These are phyloP conservation scores for Sporothrix pseudoabietina DNA, from an alignment of 2,329 filamentous ascomycete genomes.

Conservation along the genomic window DNA sequence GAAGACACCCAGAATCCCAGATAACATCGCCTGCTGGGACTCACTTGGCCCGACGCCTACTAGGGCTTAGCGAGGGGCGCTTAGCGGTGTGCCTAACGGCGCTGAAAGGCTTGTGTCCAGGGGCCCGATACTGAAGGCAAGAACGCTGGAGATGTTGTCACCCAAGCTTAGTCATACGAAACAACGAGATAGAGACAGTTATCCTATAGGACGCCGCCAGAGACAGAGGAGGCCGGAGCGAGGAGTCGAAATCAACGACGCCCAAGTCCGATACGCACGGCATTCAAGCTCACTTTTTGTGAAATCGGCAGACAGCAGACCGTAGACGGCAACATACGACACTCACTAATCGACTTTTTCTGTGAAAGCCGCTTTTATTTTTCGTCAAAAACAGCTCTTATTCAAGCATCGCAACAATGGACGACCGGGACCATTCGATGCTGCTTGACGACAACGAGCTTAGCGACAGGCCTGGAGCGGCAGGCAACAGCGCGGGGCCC, in stretches of 20 bases:
- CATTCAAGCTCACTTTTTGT: background rate
- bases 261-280: background rate
- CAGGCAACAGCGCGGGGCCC: background rate
- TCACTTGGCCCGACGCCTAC: background rate
- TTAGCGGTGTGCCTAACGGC: background rate
- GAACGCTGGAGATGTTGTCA: background rate
- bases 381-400: background rate
- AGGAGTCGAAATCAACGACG: background rate
- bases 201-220: background rate
- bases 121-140: background rate
- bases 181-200: background rate
- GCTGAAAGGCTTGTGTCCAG: background rate
- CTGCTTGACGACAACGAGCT: conserved; percentile 4
- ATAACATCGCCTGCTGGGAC: background rate
- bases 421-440: background rate
- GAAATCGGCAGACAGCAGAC: background rate
- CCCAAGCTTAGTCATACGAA: conserved; percentile 1
- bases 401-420: background rate
- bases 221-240: background rate
- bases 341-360: background rate
- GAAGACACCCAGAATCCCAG: background rate
- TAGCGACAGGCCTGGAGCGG: background rate
- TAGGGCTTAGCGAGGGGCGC: conserved; percentile 14
- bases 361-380: background rate
- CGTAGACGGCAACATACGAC: background rate